Evolutionary conservation across 1,284 basidiomycete genomes (phyloP).

Genomic region (Rhodotorula sp.): DNA sequence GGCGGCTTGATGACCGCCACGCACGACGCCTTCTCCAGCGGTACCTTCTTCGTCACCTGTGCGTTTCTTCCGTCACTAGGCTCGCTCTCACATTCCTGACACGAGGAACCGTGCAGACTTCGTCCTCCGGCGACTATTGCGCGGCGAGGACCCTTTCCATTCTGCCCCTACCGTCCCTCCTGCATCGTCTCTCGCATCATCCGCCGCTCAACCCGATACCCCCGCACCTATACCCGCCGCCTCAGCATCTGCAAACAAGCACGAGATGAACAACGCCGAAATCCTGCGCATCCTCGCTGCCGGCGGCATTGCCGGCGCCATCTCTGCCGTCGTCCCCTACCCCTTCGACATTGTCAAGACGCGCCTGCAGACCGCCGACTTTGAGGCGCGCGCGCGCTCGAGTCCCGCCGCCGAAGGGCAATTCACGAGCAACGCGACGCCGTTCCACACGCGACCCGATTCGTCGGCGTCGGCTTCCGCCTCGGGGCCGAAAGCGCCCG

Average conservation of each 20-base stretch:
- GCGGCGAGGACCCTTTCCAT: slow-evolving; percentile 39
- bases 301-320: slow-evolving; percentile 44
- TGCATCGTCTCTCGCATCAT: neutral
- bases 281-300: slow-evolving; percentile 43
- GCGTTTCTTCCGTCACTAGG: neutral
- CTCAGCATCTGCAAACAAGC: neutral
- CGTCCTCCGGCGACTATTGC: slow-evolving; percentile 40
- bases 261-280: slow-evolving; percentile 37
- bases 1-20: slow-evolving; percentile 48
- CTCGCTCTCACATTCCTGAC: neutral
- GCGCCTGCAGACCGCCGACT: slow-evolving; percentile 41
- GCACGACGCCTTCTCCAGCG: slow-evolving; percentile 45
- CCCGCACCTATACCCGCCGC: neutral
- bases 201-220: neutral
- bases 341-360: slow-evolving; percentile 48
- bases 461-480: neutral
- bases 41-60: slow-evolving; percentile 47
- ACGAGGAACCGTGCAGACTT: slow-evolving; percentile 29
- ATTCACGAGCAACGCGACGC: slow-evolving; percentile 23
- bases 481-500: neutral
- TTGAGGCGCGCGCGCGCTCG: slow-evolving; percentile 26
- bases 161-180: neutral
- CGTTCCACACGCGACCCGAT: slow-evolving; percentile 5
- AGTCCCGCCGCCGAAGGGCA: slow-evolving; percentile 3
- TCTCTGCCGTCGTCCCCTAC: slow-evolving; percentile 46